Evolutionary conservation across 2,329 filamentous ascomycete species (phyloP).

Genomic region (Talaromyces rugulosus): DNA sequence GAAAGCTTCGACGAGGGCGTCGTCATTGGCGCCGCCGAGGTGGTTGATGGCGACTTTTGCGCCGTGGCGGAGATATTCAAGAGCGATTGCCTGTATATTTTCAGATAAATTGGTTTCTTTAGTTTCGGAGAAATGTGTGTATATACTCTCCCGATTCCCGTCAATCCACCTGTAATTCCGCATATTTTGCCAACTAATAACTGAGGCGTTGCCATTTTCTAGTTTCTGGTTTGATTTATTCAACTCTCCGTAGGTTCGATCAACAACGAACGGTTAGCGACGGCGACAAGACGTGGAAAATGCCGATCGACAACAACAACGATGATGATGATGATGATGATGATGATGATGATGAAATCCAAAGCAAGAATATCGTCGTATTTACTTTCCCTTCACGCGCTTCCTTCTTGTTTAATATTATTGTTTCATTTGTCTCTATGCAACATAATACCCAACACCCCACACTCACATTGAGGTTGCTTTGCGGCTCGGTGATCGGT

Average conservation of each 20-base stretch:
- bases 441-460: neutral
- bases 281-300: neutral
- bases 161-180: conserved; percentile 81
- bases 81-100: conserved; percentile 62
- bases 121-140: too few species aligned
- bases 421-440: too few species aligned
- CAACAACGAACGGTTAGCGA: too few species aligned
- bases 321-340: neutral
- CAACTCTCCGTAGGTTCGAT: neutral
- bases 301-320: neutral
- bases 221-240: neutral
- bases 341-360: neutral
- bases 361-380: neutral
- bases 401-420: neutral
- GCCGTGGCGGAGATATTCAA: conserved; percentile 74
- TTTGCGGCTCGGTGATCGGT: neutral
- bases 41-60: conserved; percentile 78
- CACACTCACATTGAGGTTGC: neutral
- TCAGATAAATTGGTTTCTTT: neutral
- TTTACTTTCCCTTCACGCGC: neutral
- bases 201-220: conserved; percentile 29
- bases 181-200: conserved; percentile 72
- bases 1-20: conserved; percentile 26
- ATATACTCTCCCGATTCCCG: conserved; percentile 68
- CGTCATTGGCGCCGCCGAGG: conserved; percentile 48